These are phyloP conservation scores for Naganishia sp. DNA, from an alignment of 1,284 basidiomycete species.

Conservation along the genomic window DNA sequence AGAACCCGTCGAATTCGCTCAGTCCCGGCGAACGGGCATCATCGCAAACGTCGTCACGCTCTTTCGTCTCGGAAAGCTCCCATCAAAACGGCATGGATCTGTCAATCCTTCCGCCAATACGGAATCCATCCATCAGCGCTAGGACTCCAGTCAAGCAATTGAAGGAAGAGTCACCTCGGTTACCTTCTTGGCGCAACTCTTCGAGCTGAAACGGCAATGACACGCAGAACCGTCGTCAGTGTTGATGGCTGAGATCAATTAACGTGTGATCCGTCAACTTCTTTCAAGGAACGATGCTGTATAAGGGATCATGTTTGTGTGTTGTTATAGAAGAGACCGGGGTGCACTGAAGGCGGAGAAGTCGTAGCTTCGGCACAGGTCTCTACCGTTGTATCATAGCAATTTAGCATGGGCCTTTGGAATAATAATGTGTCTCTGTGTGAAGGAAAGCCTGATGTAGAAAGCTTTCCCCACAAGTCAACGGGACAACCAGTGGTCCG, in stretches of 20 bases:
- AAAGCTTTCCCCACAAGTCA: no score
- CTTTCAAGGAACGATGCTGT: neutral
- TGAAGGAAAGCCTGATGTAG: no score
- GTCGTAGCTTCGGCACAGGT: neutral
- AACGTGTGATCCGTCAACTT: neutral
- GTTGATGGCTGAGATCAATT: neutral
- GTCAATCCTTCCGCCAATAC: slow-evolving; percentile 13
- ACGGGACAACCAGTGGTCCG: no score
- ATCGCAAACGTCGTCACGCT: slow-evolving; percentile 4
- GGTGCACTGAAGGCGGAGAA: neutral
- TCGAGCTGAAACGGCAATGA: neutral
- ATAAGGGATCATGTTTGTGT: neutral
- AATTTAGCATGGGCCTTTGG: neutral
- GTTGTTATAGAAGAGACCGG: neutral
- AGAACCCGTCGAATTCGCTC: neutral
- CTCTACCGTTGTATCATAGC: neutral
- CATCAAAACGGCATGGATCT: neutral
- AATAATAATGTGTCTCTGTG: no score
- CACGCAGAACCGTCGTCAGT: neutral
- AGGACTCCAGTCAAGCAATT: neutral
- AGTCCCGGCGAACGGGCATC: slow-evolving; percentile 18
- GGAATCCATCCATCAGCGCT: neutral
- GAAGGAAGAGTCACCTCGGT: neutral
- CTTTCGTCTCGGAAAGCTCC: neutral
- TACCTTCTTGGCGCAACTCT: neutral